Evolutionary conservation across 192 early-diverging fungal species (phyloP).

Genomic region (Entomortierella parvispora): DNA sequence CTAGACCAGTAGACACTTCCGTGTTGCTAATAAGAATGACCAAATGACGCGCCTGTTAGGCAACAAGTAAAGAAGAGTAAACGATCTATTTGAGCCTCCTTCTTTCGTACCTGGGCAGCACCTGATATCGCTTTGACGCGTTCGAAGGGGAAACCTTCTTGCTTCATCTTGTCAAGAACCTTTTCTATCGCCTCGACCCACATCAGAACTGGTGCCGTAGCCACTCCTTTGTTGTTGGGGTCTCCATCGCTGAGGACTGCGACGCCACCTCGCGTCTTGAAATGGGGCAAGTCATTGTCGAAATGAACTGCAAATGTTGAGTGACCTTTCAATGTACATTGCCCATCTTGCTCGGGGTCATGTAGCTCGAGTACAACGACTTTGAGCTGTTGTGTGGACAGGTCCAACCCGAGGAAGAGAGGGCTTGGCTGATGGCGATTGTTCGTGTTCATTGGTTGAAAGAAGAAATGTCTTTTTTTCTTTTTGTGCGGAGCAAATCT

Average conservation of each 20-base stretch:
- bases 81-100: too few species aligned
- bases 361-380: conserved; percentile 59
- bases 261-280: conserved; percentile 36
- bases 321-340: conserved; percentile 17
- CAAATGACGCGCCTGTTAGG: too few species aligned
- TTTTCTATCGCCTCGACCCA: conserved; percentile 81
- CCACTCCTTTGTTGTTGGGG: conserved; percentile 43
- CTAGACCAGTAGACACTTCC: conserved; percentile 84
- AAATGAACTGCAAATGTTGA: conserved; percentile 65
- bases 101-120: conserved; percentile 66
- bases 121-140: conserved; percentile 68
- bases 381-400: conserved; percentile 85
- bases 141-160: conserved; percentile 42
- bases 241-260: not conserved
- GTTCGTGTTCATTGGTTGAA: conserved; percentile 3
- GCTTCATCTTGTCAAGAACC: conserved; percentile 62
- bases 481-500: too few species aligned
- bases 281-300: conserved; percentile 71
- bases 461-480: too few species aligned
- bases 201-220: conserved; percentile 77
- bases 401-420: conserved; percentile 75
- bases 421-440: conserved; percentile 7
- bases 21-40: conserved; percentile 73
- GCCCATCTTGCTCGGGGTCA: conserved; percentile 51
- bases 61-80: too few species aligned